phyloP scores from a whole-genome alignment of 768 basidiomycete species.

The Mrakia hoshinonis region DNA sequence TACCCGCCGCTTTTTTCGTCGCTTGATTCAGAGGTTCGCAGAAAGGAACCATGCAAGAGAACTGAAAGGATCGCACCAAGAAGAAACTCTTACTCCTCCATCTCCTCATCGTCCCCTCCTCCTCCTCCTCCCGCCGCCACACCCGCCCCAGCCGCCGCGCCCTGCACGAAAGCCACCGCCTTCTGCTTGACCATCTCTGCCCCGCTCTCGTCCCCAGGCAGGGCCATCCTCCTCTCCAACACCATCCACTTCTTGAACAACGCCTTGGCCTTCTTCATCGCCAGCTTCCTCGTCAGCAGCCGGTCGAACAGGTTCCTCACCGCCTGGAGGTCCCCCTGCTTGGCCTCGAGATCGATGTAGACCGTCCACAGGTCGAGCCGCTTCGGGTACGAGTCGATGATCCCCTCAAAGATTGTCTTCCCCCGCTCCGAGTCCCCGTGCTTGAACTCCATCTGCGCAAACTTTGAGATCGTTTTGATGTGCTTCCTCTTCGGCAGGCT shows the following conservation, averaged over 20 bases:
- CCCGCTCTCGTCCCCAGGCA: slow-evolving; percentile 69
- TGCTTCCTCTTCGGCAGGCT: slow-evolving; percentile 90
- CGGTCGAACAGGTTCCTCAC: slow-evolving; percentile 82
- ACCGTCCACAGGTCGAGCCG: slow-evolving; percentile 91
- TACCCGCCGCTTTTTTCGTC: no score
- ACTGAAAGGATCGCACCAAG: not conserved
- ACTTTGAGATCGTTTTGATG: slow-evolving; percentile 87
- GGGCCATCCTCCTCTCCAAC: slow-evolving; percentile 60
- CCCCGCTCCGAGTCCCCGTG: slow-evolving; percentile 88
- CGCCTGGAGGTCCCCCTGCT: slow-evolving; percentile 66
- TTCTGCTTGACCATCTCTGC: slow-evolving; percentile 70
- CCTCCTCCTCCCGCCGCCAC: slow-evolving; percentile 2
- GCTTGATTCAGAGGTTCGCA: no score
- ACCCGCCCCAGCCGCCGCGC: slow-evolving; percentile 23
- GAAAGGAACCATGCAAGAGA: no score
- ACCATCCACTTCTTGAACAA: slow-evolving; percentile 98
- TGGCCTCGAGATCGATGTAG: slow-evolving; percentile 93
- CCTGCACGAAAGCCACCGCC: slow-evolving; percentile 69
- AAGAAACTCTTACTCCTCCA: slow-evolving; percentile 15
- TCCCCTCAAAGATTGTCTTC: slow-evolving; percentile 90
- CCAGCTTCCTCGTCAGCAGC: slow-evolving; percentile 73
- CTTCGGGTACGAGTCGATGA: slow-evolving; percentile 90
- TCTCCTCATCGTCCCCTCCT: slow-evolving; percentile 20
- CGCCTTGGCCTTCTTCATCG: slow-evolving; percentile 89
- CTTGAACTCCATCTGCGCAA: slow-evolving; percentile 91